Evolutionary conservation across 139 green algal species (phyloP).

Genomic region (Prasinococcaceae sp.): DNA sequence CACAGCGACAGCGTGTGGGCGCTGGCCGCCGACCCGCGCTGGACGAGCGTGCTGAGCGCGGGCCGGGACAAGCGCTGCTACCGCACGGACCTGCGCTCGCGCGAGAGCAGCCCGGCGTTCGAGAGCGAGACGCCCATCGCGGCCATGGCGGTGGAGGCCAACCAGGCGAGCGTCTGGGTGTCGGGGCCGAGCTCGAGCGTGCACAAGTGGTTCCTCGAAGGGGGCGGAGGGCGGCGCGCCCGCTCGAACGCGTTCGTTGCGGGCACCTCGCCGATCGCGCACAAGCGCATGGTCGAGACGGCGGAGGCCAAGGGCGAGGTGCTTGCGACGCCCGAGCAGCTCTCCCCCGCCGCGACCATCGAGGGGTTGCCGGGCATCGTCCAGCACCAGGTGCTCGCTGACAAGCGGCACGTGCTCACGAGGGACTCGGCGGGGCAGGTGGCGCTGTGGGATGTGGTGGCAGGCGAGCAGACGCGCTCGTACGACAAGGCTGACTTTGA

Average conservation of each 20-base stretch:
- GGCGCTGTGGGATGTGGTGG: conserved; percentile 34
- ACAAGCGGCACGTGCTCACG: conserved; percentile 55
- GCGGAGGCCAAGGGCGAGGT: too few species aligned
- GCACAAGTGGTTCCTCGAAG: background rate
- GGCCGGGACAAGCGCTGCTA: conserved; percentile 55
- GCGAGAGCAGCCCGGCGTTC: conserved; percentile 55
- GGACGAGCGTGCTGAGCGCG: conserved; percentile 47
- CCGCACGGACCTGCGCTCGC: conserved; percentile 43
- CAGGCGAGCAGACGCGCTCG: conserved; percentile 25
- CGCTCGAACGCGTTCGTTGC: background rate
- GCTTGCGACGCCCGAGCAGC: background rate
- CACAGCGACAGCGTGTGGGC: conserved; percentile 80
- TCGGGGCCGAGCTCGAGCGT: background rate
- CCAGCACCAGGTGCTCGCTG: conserved; percentile 30
- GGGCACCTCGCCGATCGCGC: too few species aligned
- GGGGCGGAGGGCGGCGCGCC: background rate
- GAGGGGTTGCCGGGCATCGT: conserved; percentile 15
- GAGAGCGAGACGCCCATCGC: conserved; percentile 44
- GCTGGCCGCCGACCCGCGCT: conserved; percentile 35
- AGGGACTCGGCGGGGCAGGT: conserved; percentile 14
- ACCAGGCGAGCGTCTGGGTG: background rate
- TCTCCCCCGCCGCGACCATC: conserved; percentile 2
- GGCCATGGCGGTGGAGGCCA: conserved; percentile 23
- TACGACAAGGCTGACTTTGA: conserved; percentile 33
- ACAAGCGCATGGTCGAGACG: too few species aligned